Percentiles rank a stretch among this genome's conserved stretches.
Conservation (phyloP, 192 early-diverging fungal genomes). For the Mortierella claussenii region DNA sequence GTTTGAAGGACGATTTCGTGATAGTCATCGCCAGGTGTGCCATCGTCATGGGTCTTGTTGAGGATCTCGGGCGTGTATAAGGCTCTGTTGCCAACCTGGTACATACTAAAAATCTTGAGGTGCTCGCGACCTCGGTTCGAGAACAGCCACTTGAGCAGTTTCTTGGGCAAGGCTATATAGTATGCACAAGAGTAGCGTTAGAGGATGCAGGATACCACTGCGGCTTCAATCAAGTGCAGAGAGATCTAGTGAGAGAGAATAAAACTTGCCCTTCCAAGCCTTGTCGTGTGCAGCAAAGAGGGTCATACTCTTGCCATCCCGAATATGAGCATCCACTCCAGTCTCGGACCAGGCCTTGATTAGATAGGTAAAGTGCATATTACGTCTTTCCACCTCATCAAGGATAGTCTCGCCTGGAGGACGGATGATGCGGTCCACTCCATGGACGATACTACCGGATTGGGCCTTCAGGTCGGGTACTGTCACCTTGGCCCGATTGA, state of each 20-base stretch:
- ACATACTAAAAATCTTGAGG: slow-evolving; percentile 39
- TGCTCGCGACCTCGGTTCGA: slow-evolving; percentile 27
- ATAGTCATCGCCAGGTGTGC: too few relatives aligned
- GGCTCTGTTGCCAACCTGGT: slow-evolving; percentile 20
- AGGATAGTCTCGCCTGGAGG: slow-evolving; percentile 32
- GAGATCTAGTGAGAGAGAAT: too few relatives aligned
- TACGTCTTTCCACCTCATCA: slow-evolving; percentile 31
- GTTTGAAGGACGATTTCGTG: slow-evolving; percentile 25
- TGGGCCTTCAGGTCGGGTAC: slow-evolving; percentile 18
- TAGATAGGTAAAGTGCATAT: slow-evolving; percentile 22
- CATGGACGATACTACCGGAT: slow-evolving; percentile 37
- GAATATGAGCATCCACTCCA: slow-evolving; percentile 19
- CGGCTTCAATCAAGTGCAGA: too few relatives aligned
- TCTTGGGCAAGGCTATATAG: slow-evolving; percentile 21
- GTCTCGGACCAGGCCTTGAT: slow-evolving; percentile 31
- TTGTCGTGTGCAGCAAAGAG: slow-evolving; percentile 37
- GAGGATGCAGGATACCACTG: too few relatives aligned
- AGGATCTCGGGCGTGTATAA: slow-evolving; percentile 40
- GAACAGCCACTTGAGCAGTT: slow-evolving; percentile 24
- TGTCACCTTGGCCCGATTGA: slow-evolving; percentile 30
- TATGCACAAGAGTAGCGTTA: too few relatives aligned
- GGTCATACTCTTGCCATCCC: slow-evolving; percentile 35
- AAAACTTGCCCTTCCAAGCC: slow-evolving; percentile 44
- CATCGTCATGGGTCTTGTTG: slow-evolving; percentile 9
- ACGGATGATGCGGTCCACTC: slow-evolving; percentile 24